phyloP scores from a whole-genome alignment of 345 rosid genomes.

The Eucalyptus viminalis region DNA sequence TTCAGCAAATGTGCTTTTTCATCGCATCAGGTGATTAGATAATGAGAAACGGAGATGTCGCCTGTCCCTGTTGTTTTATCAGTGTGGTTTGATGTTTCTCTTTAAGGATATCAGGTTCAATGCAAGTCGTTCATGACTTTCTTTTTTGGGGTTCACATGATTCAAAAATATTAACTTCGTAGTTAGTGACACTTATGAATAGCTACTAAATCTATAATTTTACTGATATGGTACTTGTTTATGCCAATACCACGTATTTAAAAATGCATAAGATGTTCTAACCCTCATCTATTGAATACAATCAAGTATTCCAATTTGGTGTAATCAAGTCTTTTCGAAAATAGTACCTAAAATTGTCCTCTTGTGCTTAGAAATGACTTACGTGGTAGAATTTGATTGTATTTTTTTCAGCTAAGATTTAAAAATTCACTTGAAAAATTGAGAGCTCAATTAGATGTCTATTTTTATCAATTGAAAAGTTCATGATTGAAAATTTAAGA shows the following conservation, averaged over 20 bases:
- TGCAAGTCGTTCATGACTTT: background rate
- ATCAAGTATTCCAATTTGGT: background rate
- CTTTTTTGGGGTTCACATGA: background rate
- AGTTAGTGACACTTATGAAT: background rate
- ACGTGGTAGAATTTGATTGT: background rate
- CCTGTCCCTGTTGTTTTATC: no score
- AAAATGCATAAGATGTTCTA: background rate
- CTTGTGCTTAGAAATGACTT: background rate
- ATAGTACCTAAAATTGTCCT: background rate
- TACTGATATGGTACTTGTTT: background rate
- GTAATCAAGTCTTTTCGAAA: fast-evolving
- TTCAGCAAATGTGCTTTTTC: background rate
- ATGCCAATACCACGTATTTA: fast-evolving
- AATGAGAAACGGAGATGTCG: background rate
- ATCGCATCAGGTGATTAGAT: background rate
- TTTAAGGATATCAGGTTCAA: background rate
- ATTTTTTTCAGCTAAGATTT: background rate
- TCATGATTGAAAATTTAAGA: fast-evolving
- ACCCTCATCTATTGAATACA: background rate
- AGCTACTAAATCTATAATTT: background rate
- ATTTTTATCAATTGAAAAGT: background rate
- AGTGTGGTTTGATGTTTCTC: background rate
- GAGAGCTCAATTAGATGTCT: background rate
- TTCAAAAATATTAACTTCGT: background rate
- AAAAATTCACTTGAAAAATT: background rate